Evolutionary conservation across 202 grass and related monocot species (phyloP).

Genomic region (Miscanthus sacchariflorus): DNA sequence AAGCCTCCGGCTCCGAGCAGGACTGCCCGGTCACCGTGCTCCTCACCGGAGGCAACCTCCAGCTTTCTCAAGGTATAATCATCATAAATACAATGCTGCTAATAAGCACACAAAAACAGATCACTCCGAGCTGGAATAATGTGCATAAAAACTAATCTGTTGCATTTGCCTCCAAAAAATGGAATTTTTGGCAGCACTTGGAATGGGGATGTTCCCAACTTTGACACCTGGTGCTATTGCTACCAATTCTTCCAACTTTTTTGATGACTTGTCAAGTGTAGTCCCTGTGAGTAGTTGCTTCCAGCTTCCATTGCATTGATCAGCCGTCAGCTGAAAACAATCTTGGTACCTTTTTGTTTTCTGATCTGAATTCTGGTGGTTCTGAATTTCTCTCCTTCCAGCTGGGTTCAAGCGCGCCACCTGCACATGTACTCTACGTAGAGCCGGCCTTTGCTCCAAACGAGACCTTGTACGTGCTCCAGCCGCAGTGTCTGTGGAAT

Average conservation of each 20-base stretch:
- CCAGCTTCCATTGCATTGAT: not conserved
- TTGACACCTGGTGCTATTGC: not conserved
- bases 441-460: slow-evolving; percentile 64
- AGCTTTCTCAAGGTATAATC: slow-evolving; percentile 60
- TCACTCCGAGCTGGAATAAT: too few relatives aligned
- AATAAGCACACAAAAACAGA: too few relatives aligned
- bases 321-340: not conserved
- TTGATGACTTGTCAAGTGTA: slow-evolving; percentile 51
- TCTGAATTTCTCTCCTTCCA: slow-evolving; percentile 16
- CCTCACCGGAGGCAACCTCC: slow-evolving; percentile 63
- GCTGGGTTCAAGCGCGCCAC: slow-evolving; percentile 43
- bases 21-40: slow-evolving; percentile 60
- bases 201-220: not conserved
- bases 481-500: slow-evolving; percentile 46
- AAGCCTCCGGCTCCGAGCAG: not conserved
- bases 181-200: slow-evolving; percentile 8
- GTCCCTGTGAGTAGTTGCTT: slow-evolving; percentile 50
- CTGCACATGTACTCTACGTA: slow-evolving; percentile 54
- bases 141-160: too few relatives aligned
- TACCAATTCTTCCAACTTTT: slow-evolving; percentile 49
- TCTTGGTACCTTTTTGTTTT: not conserved
- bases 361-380: too few relatives aligned
- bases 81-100: too few relatives aligned
- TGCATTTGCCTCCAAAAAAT: too few relatives aligned
- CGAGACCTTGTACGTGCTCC: slow-evolving; percentile 62